Base-by-base conservation (phyloP, 208 protist species). In the Leishmania turanica region DNA sequence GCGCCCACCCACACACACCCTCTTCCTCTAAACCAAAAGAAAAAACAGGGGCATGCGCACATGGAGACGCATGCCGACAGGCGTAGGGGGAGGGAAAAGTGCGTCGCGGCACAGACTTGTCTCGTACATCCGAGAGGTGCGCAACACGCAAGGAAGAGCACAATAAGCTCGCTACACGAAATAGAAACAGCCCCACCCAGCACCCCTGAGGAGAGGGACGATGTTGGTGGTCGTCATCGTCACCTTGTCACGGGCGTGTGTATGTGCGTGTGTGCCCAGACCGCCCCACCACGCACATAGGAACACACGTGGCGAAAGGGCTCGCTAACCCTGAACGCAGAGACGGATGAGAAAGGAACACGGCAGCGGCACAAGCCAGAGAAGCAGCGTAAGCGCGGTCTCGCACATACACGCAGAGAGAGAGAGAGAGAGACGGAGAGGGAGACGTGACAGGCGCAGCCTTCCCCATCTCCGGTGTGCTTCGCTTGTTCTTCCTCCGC, bases 51-150 rank as follows among this genome's bases (percentile, higher is more conserved):
- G 13, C 21, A 42, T 11, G 37, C 24, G 31, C 24, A 45, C 4
- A 68, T 40, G 64, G n/a, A 42, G 24, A 24, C 64, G 15, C n/a
- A 68, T n/a, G 19, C 31, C n/a, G 15, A 34, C 1, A 9, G 65
- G 34, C 6, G 1, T 37, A 49, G n/a, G 37, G 24, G 8, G 37
- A 24, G 27, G 21, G 42, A 8, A 8, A 4, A 8, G 42, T 53
- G 42, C 2, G 37, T 0, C 3, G 54, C 47, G 34, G 15, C 15
- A 88, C 40, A 54, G 17, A 54, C 51, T 54, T 37, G 9, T 53
- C 40, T 74, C 34, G 68, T 34, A 82, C 24, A 60, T 78, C 66
- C 75, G 78, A 66, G 74, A 27, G 69, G 69, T 45, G 69, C 2
- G 21, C 69, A 53, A 47, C 3, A 6, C 45, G 45, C 42, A 80